Evolutionary conservation across 768 basidiomycete genomes (phyloP).

Genomic region (Lactarius trivialis): DNA sequence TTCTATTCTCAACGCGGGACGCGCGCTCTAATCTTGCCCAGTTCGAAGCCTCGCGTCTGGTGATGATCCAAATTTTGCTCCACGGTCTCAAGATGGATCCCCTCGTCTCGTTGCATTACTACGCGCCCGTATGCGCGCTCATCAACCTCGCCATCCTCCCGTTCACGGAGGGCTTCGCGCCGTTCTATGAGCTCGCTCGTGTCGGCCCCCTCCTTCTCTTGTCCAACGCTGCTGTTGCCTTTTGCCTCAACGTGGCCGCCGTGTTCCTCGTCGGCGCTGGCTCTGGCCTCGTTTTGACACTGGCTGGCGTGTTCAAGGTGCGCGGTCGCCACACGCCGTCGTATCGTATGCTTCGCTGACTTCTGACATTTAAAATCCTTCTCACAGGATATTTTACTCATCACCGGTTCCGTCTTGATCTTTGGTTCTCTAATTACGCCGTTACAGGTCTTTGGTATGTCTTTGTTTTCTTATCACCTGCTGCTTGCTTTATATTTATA

Average conservation of each 20-base stretch:
- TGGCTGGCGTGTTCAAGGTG: slow-evolving; percentile 92
- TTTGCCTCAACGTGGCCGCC: slow-evolving; percentile 86
- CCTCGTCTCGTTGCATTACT: slow-evolving; percentile 91
- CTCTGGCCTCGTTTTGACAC: slow-evolving; percentile 81
- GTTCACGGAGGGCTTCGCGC: slow-evolving; percentile 86
- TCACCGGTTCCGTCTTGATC: slow-evolving; percentile 82
- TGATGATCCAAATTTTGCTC: slow-evolving; percentile 92
- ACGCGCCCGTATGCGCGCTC: slow-evolving; percentile 88
- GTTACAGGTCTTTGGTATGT: slow-evolving; percentile 72
- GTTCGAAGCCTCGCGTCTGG: slow-evolving; percentile 92
- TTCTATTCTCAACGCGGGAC: not conserved
- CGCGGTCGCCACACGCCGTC: slow-evolving; percentile 17
- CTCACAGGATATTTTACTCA: slow-evolving; percentile 82
- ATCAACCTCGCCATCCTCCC: slow-evolving; percentile 85
- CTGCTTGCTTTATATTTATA: not conserved
- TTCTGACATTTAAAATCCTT: not conserved
- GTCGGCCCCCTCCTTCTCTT: slow-evolving; percentile 55
- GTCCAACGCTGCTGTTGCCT: slow-evolving; percentile 81
- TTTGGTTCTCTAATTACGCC: slow-evolving; percentile 78
- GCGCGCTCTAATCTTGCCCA: slow-evolving; percentile 24
- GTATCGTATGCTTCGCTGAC: not conserved
- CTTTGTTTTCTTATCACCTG: not conserved
- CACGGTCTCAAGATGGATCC: slow-evolving; percentile 98
- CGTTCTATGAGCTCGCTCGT: slow-evolving; percentile 64
- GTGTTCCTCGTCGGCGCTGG: slow-evolving; percentile 90